A percentile compares a stretch with the other conserved stretches of the same genome.
These are phyloP conservation scores for Melaleuca alternifolia DNA, from an alignment of 345 rosid genomes.

Conservation along the genomic window DNA sequence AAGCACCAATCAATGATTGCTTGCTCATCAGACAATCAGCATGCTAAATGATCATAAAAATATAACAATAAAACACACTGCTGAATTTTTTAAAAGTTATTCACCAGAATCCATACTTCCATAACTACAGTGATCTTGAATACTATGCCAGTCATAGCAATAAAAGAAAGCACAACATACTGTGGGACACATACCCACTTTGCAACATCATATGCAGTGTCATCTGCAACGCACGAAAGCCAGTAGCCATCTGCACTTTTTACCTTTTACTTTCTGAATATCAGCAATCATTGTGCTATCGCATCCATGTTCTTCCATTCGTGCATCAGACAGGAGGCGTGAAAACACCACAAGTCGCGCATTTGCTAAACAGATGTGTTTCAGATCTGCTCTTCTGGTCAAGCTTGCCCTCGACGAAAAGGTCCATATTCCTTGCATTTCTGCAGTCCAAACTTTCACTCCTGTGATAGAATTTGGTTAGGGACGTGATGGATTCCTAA, in stretches of 20 bases:
- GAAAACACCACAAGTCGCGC: slow-evolving; percentile 41
- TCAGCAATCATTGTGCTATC: slow-evolving; percentile 80
- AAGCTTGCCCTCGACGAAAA: slow-evolving; percentile 4
- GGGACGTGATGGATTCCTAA: background rate
- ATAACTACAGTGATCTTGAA: background rate
- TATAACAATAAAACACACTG: background rate
- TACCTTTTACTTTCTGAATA: slow-evolving; percentile 65
- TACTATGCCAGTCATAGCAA: background rate
- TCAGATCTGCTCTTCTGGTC: slow-evolving; percentile 34
- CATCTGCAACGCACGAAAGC: slow-evolving; percentile 94
- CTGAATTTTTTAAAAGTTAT: background rate
- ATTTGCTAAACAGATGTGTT: slow-evolving; percentile 44
- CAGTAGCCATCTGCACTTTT: slow-evolving; percentile 85
- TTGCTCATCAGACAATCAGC: background rate
- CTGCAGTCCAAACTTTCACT: background rate
- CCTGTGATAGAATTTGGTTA: background rate
- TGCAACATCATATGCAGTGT: slow-evolving; percentile 75
- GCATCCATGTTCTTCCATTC: slow-evolving; percentile 79
- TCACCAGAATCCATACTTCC: background rate
- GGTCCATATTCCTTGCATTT: background rate
- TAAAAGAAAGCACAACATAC: background rate
- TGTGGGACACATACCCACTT: slow-evolving; percentile 48
- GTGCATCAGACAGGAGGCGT: slow-evolving; percentile 40
- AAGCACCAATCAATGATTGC: background rate
- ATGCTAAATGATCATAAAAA: background rate